These are phyloP conservation scores for Phytophthora pseudosyringae DNA, from an alignment of 352 stramenopile species.

Conservation along the genomic window DNA sequence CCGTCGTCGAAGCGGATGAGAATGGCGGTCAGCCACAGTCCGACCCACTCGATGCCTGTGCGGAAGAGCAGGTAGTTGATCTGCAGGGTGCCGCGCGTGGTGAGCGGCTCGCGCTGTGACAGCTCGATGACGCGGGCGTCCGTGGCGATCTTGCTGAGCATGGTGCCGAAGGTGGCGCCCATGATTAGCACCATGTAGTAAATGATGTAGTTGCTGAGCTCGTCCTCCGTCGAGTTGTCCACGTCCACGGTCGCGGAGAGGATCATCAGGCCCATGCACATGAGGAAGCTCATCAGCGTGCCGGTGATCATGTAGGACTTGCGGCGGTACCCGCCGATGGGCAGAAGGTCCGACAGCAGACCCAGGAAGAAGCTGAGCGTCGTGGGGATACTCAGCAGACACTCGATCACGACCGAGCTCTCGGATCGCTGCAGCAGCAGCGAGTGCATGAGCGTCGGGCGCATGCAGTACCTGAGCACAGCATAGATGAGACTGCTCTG, in stretches of 20 bases:
- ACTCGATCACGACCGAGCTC: slow-evolving; percentile 66
- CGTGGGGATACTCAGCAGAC: slow-evolving; percentile 87
- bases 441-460: slow-evolving; percentile 73
- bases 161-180: slow-evolving; percentile 77
- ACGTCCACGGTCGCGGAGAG: slow-evolving; percentile 54
- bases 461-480: slow-evolving; percentile 70
- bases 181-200: slow-evolving; percentile 78
- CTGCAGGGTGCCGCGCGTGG: slow-evolving; percentile 70
- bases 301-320: slow-evolving; percentile 93
- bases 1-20: slow-evolving; percentile 51
- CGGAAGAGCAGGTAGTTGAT: slow-evolving; percentile 82
- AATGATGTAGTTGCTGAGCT: slow-evolving; percentile 46
- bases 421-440: slow-evolving; percentile 59
- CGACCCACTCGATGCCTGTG: slow-evolving; percentile 52
- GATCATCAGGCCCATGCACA: slow-evolving; percentile 59
- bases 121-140: slow-evolving; percentile 86
- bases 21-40: slow-evolving; percentile 53
- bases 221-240: slow-evolving; percentile 29
- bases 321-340: slow-evolving; percentile 85
- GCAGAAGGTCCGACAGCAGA: slow-evolving; percentile 86
- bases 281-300: slow-evolving; percentile 57
- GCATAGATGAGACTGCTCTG: slow-evolving; percentile 68
- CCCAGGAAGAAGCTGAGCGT: slow-evolving; percentile 88
- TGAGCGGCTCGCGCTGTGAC: slow-evolving; percentile 78
- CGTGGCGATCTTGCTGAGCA: slow-evolving; percentile 86